Evolutionary conservation across 2,329 filamentous ascomycete genomes (phyloP).

Genomic region (Stachybotrys chartarum): DNA sequence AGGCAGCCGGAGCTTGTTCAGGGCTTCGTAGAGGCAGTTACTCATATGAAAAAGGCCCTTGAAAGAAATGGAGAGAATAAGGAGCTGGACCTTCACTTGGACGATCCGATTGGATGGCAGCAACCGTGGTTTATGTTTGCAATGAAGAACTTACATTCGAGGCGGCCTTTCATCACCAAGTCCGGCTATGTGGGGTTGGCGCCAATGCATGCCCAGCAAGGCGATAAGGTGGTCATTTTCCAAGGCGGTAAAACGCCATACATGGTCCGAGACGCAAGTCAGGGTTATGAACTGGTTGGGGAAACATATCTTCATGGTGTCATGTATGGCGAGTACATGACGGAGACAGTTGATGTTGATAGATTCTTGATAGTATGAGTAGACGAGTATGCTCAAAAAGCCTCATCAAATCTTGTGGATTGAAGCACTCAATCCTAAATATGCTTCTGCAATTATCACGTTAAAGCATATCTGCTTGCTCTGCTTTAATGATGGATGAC

Average conservation of each 20-base stretch:
- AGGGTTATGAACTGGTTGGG: constrained; percentile 1
- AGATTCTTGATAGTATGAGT: no score
- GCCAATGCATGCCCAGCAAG: not conserved
- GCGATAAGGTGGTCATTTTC: constrained; percentile 3
- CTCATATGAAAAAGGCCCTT: not conserved
- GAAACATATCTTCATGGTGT: constrained; percentile 5
- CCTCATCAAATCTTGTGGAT: no score
- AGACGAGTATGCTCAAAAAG: no score
- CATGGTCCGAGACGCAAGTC: not conserved
- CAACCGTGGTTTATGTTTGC: not conserved
- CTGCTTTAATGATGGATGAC: no score
- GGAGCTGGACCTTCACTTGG: not conserved
- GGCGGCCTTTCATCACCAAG: constrained; percentile 2
- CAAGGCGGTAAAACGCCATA: constrained; percentile 3
- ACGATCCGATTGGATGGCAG: not conserved
- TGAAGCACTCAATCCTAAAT: no score
- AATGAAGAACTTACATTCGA: not conserved
- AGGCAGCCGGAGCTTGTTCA: not conserved
- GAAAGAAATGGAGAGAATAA: no score
- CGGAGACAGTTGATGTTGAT: no score
- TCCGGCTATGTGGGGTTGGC: constrained; percentile 4
- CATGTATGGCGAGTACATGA: constrained; percentile 5
- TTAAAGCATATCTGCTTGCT: no score
- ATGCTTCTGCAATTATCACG: no score
- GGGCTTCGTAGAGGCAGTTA: not conserved